These are phyloP conservation scores for Exserohilum turcica DNA, from an alignment of 2,329 filamentous ascomycete genomes.

Conservation along the genomic window DNA sequence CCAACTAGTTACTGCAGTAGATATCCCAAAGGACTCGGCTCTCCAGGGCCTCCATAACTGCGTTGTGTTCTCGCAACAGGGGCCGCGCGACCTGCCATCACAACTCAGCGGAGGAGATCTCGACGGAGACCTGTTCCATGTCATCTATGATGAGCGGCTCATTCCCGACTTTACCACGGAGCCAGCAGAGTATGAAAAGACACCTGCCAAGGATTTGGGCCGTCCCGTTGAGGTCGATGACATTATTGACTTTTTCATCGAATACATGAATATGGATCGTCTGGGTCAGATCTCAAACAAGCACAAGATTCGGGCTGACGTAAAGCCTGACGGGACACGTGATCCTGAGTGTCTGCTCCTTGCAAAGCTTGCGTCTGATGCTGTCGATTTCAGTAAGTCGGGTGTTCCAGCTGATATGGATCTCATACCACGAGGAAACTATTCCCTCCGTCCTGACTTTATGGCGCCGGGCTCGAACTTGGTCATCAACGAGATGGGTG, in stretches of 20 bases:
- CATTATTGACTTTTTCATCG: slow-evolving; percentile 81
- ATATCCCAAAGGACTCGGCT: slow-evolving; percentile 64
- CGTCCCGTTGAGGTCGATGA: slow-evolving; percentile 65
- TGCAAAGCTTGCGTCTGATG: slow-evolving; percentile 46
- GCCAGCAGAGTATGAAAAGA: slow-evolving; percentile 71
- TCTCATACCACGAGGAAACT: slow-evolving; percentile 21
- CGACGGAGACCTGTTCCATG: slow-evolving; percentile 80
- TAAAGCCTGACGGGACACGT: slow-evolving; percentile 34
- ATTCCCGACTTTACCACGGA: slow-evolving; percentile 52
- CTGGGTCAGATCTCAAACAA: slow-evolving; percentile 50
- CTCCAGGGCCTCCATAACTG: slow-evolving; percentile 71
- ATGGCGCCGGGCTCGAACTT: slow-evolving; percentile 55
- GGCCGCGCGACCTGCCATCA: slow-evolving; percentile 75
- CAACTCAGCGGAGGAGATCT: slow-evolving; percentile 81
- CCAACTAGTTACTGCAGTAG: slow-evolving; percentile 65
- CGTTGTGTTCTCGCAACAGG: slow-evolving; percentile 75
- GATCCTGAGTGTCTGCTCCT: slow-evolving; percentile 44
- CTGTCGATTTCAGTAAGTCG: slow-evolving; percentile 41
- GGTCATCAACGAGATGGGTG: slow-evolving; percentile 41
- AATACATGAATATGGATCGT: slow-evolving; percentile 50
- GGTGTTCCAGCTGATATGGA: slow-evolving; percentile 23
- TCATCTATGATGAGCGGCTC: slow-evolving; percentile 71
- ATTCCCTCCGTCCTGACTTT: slow-evolving; percentile 56
- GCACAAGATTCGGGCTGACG: slow-evolving; percentile 51
- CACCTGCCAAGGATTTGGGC: slow-evolving; percentile 63